These are phyloP conservation scores for Hydnum rufescens DNA, from an alignment of 768 basidiomycete genomes.

Conservation along the genomic window DNA sequence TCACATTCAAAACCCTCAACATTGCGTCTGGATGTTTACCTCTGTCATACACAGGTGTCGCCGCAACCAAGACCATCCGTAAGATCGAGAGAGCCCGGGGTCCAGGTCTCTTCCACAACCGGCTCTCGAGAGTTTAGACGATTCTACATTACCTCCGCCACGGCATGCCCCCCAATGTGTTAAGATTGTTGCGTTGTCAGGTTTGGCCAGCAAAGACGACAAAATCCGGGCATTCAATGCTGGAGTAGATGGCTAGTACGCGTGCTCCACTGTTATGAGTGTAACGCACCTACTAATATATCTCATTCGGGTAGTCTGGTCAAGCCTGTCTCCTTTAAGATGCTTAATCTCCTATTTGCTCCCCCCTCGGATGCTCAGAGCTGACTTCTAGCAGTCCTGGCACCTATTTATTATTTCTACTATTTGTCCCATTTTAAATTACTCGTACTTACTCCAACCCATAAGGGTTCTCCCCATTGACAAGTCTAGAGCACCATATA, in stretches of 20 bases:
- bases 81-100: conserved; percentile 33
- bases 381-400: too few species aligned
- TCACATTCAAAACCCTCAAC: too few species aligned
- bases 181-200: conserved; percentile 70
- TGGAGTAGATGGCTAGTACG: conserved; percentile 90
- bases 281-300: neutral
- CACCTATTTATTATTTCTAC: too few species aligned
- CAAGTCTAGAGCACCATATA: too few species aligned
- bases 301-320: conserved; percentile 38
- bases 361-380: too few species aligned
- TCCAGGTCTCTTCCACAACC: conserved; percentile 16
- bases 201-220: conserved; percentile 85
- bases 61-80: conserved; percentile 69
- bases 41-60: conserved; percentile 33
- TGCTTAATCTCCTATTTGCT: conserved; percentile 46
- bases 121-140: neutral
- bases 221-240: conserved; percentile 80
- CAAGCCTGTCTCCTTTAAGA: conserved; percentile 91
- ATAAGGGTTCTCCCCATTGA: too few species aligned
- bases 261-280: conserved; percentile 3
- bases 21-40: neutral
- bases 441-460: too few species aligned
- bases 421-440: too few species aligned
- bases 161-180: neutral
- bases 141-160: neutral